These are phyloP conservation scores for Ogataea pignaliae DNA, from an alignment of 805 yeast species.

Conservation along the genomic window DNA sequence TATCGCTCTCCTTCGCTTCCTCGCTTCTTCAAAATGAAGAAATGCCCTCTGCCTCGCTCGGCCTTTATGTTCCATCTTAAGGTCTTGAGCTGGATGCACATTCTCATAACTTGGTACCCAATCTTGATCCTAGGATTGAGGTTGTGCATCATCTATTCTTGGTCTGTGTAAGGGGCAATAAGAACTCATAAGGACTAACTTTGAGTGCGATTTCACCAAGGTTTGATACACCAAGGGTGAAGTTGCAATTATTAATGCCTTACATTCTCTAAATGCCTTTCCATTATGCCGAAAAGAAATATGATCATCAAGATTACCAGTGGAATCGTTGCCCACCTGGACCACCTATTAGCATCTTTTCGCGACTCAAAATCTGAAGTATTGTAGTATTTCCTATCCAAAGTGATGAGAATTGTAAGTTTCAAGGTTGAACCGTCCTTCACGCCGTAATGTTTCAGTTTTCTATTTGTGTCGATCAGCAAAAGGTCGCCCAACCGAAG, in stretches of 20 bases:
- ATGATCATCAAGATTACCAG: no score
- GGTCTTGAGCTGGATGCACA: constrained; percentile 62
- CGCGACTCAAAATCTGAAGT: not conserved
- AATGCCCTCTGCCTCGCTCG: constrained; percentile 67
- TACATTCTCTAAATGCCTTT: constrained; percentile 19
- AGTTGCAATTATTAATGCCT: constrained; percentile 36
- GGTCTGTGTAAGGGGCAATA: constrained; percentile 43
- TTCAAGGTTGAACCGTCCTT: not conserved
- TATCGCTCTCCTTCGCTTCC: no score
- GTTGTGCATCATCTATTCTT: not conserved
- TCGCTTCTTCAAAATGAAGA: no score
- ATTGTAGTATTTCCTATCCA: not conserved
- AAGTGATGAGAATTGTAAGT: not conserved
- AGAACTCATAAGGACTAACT: constrained; percentile 35
- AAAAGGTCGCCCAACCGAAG: not conserved
- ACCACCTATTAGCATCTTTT: not conserved
- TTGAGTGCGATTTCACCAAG: constrained; percentile 56
- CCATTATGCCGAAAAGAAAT: no score
- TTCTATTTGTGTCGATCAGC: not conserved
- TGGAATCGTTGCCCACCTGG: no score
- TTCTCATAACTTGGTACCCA: no score
- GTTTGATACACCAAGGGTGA: constrained; percentile 29
- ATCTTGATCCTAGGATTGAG: no score
- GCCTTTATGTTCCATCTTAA: constrained; percentile 27
- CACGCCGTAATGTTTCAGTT: not conserved